phyloP scores from a whole-genome alignment of 1,284 basidiomycete species.

The Sparassis latifolia region DNA sequence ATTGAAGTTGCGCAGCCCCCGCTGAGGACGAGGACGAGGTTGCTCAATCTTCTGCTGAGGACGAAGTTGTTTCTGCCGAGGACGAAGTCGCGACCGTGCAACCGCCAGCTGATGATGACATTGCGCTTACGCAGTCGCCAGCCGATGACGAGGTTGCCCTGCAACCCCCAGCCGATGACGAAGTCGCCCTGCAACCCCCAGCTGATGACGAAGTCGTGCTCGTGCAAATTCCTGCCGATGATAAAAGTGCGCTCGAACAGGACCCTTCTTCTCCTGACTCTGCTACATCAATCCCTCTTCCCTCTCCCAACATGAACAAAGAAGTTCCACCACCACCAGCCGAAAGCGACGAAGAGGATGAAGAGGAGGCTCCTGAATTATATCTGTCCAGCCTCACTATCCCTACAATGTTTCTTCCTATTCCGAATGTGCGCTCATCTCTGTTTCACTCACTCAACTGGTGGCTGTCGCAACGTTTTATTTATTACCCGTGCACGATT shows the following conservation, averaged over 20 bases:
- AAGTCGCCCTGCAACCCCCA: no score
- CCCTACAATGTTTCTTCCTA: slow-evolving; percentile 75
- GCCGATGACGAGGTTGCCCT: not conserved
- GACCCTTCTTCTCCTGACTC: slow-evolving; percentile 16
- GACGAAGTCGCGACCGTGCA: no score
- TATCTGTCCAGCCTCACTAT: slow-evolving; percentile 50
- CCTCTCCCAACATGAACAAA: slow-evolving; percentile 21
- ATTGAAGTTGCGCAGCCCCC: no score
- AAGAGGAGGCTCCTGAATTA: slow-evolving; percentile 47
- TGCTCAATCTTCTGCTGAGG: no score
- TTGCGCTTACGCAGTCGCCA: slow-evolving; percentile 14
- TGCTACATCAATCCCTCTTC: slow-evolving; percentile 18
- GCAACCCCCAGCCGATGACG: no score
- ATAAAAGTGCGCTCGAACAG: slow-evolving; percentile 9
- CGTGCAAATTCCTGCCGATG: slow-evolving; percentile 2
- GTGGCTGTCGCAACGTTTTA: slow-evolving; percentile 45
- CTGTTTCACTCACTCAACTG: slow-evolving; percentile 42
- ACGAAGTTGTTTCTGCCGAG: no score
- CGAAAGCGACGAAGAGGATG: slow-evolving; percentile 29
- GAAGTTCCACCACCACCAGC: slow-evolving; percentile 29
- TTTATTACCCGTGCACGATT: slow-evolving; percentile 28
- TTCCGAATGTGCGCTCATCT: slow-evolving; percentile 65
- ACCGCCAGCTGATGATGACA: not conserved
- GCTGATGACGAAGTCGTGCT: not conserved
- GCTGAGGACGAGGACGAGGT: no score